Base-by-base conservation (phyloP, 768 basidiomycete species). In the Mycena indigotica region DNA sequence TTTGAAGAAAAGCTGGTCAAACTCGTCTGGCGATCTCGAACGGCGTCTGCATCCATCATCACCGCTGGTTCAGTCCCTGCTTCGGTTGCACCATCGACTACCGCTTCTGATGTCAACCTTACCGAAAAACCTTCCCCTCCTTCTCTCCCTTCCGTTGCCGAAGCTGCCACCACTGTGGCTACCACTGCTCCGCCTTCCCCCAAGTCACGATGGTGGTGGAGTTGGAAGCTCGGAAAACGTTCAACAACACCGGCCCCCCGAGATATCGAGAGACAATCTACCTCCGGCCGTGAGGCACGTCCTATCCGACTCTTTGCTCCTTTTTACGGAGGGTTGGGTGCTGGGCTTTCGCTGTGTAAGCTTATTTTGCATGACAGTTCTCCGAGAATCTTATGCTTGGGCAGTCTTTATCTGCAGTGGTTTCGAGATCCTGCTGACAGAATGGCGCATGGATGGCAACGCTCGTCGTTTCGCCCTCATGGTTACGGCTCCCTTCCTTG, bases 321-420 rank as follows among this genome's bases (percentile, higher is more conserved):
- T 2, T 63, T 89, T 10, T 91, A 91, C 65, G 78, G 79, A 26
- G 90, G 90, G n/a, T 65, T 91, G 4, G 89, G 85, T 2, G 77
- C 80, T 40, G 91, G 78, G 1, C 67, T 93, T 50, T 75, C 86
- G 0, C 52, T 86, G n/a, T 89, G 90, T 91, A 67, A 63, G 81
- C 17, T 17, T 72, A 54, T 44, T 35, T 55, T 53, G 16, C 39
- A 13, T 55, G 41, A 19, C 39, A 30, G 48, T 28, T 30, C 17
- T 50, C 6, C 50, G 28, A 40, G n/a, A 45, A n/a, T n/a, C 6
- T 38, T 30, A 58, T 50, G 56, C 56, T 19, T 29, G 49, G 35
- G 35, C 61, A 92, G 90, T 84, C 70, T 92, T 92, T 73, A 77
- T 91, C 25, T 83, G 80, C 12, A 82, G 78, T 61, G 91, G 91